Base-by-base conservation (phyloP, 176 grass and related monocot genomes). In the Cenchrus fungigraminus region DNA sequence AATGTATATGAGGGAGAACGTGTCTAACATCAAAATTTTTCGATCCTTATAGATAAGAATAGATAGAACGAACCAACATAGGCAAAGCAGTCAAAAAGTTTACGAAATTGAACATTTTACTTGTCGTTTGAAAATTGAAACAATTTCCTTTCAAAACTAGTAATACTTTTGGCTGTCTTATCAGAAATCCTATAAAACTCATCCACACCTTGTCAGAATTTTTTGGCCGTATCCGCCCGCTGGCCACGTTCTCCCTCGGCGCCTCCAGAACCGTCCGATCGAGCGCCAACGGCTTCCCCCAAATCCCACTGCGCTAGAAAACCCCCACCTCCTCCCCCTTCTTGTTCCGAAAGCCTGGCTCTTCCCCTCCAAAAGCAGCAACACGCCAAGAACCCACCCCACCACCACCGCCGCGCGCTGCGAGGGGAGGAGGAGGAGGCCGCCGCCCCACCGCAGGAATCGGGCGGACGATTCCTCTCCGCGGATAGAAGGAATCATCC, bases 341-440 rank as follows among this genome's bases (percentile, higher is more conserved):
- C 45, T 10, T 17, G 10, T 45, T 54, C 28, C 68, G 12, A 54
- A 43, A 69, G 54, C 71, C 49, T 37, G 13, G 57, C 82, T 29
- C 71, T 29, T 76, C 15, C n/a, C 83, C 47, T 46, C 83, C 74
- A 40, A 82, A 82, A 76, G 61, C 70, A 16, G 79, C 53, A 76
- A 82, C 84, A 72, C 63, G 50, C 25, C 83, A 68, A 22, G 52
- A 76, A 68, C 64, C 42, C 68, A 60, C 44, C 65, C 42, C 68
- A 59, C 43, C 65, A 29, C 77, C 79, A 5, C 28, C 64, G 54
- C 86, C 64, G 79, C 43, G 63, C 65, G 40, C 73, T 82, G 65
- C 64, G 59, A 6, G 71, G 54, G 71, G 28, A 51, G 10, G 52
- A 61, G 43, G 11, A 25, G n/a, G 45, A 49, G 68, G 11, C 68